phyloP scores from a whole-genome alignment of 164 flowering plant genomes.

The Taxillus chinensis region DNA sequence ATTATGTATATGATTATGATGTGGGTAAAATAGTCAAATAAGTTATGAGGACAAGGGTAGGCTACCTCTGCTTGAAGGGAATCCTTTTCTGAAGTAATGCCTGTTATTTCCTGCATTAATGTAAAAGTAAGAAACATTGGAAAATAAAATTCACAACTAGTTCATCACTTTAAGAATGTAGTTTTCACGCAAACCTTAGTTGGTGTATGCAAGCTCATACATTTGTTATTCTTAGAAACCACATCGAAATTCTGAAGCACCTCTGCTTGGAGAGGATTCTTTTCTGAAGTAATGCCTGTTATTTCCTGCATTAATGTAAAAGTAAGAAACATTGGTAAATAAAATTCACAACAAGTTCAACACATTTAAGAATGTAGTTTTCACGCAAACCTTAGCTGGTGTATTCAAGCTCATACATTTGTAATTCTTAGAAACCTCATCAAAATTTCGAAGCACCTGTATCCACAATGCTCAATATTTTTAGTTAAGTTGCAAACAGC shows the following conservation, averaged over 20 bases:
- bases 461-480: slow-evolving; percentile 1
- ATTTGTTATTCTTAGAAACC: slow-evolving; percentile 23
- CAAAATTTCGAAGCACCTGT: slow-evolving; percentile 56
- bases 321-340: background rate
- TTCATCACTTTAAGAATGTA: background rate
- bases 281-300: slow-evolving; percentile 19
- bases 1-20: background rate
- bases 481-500: background rate
- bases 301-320: slow-evolving; percentile 30
- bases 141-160: background rate
- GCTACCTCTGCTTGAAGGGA: slow-evolving; percentile 49
- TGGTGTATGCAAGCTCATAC: slow-evolving; percentile 12
- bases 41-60: background rate
- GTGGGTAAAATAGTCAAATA: background rate
- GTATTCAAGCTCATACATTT: slow-evolving; percentile 12
- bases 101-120: slow-evolving; percentile 27
- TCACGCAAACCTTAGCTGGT: slow-evolving; percentile 29
- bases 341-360: background rate
- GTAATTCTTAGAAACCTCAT: slow-evolving; percentile 31
- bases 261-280: slow-evolving; percentile 38
- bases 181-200: slow-evolving; percentile 27
- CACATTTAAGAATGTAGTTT: background rate
- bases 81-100: slow-evolving; percentile 24
- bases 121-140: slow-evolving; percentile 1
- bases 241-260: slow-evolving; percentile 26